These are phyloP conservation scores for Syncephalis fuscata DNA, from an alignment of 371 early-diverging fungal genomes.

Conservation along the genomic window DNA sequence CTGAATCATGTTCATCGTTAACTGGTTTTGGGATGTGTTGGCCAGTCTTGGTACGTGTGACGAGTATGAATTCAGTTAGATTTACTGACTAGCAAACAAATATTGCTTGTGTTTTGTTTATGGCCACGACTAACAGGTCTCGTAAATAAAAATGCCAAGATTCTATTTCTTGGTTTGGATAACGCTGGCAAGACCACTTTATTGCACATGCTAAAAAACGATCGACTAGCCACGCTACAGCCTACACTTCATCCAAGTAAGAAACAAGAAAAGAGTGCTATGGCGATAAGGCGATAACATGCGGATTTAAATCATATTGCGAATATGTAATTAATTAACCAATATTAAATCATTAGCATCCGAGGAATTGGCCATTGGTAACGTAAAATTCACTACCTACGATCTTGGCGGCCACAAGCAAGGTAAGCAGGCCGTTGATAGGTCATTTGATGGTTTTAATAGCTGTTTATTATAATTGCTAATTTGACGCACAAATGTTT, in stretches of 20 bases:
- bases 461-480: neutral
- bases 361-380: conserved; percentile 92
- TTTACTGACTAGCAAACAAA: neutral
- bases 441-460: neutral
- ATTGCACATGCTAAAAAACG: conserved; percentile 98
- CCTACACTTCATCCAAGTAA: conserved; percentile 98
- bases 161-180: conserved; percentile 98
- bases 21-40: conserved; percentile 88
- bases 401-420: conserved; percentile 96
- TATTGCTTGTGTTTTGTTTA: neutral
- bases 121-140: conserved; percentile 42
- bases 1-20: conserved; percentile 66
- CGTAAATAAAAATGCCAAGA: conserved; percentile 95
- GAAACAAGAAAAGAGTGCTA: too few species aligned
- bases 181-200: conserved; percentile 99
- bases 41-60: conserved; percentile 50
- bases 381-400: conserved; percentile 90
- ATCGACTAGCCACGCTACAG: conserved; percentile 87
- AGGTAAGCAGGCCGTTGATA: conserved; percentile 35
- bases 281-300: too few species aligned
- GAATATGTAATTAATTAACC: conserved; percentile 3
- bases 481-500: neutral
- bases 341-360: conserved; percentile 36
- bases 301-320: neutral
- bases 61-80: neutral